A percentile compares a stretch with the other conserved stretches of the same genome.
Conservation (phyloP, 768 basidiomycete genomes). For the Russula abietina region DNA sequence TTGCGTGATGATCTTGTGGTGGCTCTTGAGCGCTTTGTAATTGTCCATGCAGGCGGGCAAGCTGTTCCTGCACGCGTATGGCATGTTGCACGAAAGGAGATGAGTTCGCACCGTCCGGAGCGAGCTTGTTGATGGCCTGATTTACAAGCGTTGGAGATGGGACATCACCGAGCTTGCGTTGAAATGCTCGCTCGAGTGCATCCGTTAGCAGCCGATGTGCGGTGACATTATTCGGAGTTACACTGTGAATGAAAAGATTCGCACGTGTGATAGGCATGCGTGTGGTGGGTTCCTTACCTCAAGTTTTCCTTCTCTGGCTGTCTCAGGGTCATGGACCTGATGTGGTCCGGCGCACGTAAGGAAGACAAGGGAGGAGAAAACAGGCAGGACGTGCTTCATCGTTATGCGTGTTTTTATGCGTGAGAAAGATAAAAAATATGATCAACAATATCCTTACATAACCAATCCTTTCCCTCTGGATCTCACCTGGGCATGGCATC, state of each 20-base stretch:
- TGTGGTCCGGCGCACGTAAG: background rate
- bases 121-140: background rate
- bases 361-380: background rate
- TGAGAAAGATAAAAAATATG: background rate
- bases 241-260: background rate
- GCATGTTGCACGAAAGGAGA: conserved; percentile 6
- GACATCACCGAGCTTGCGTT: conserved; percentile 7
- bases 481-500: conserved; percentile 3
- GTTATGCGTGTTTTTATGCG: background rate
- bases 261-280: background rate
- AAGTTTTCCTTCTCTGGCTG: background rate
- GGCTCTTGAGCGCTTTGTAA: conserved; percentile 6
- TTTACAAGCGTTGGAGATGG: conserved; percentile 1
- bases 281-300: background rate
- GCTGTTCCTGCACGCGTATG: conserved; percentile 11
- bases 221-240: background rate
- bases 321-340: background rate
- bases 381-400: background rate
- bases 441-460: background rate
- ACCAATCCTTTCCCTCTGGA: background rate
- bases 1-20: background rate
- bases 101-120: background rate
- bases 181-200: conserved; percentile 5
- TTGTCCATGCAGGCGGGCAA: background rate
- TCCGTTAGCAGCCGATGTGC: background rate